Evolutionary conservation across 441 rosid species (phyloP).

Genomic region (Geranium incanum): DNA sequence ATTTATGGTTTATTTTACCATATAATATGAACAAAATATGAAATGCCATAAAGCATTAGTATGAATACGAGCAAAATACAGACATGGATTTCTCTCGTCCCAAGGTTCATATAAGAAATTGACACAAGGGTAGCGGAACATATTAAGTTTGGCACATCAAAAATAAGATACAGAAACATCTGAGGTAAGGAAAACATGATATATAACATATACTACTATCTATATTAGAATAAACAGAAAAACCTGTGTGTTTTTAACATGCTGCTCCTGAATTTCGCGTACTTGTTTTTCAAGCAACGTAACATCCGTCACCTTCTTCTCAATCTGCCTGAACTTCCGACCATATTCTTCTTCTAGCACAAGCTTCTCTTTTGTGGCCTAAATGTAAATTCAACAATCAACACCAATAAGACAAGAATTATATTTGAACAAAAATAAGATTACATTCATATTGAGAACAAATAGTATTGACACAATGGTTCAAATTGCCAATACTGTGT

Average conservation of each 20-base stretch:
- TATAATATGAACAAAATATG: background rate
- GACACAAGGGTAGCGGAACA: background rate
- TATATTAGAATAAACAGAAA: constrained; percentile 14
- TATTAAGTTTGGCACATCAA: background rate
- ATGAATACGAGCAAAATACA: constrained; percentile 1
- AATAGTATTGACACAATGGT: constrained; percentile 3
- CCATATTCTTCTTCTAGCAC: constrained; percentile 51
- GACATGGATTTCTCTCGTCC: background rate
- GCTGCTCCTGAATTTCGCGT: constrained; percentile 64
- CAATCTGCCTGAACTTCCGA: constrained; percentile 34
- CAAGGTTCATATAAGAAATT: background rate
- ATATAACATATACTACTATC: background rate
- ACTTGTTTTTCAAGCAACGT: constrained; percentile 57
- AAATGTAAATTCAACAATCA: constrained; percentile 21
- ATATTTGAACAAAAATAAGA: constrained; percentile 1
- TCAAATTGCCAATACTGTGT: background rate
- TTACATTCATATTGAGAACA: constrained; percentile 8
- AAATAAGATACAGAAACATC: background rate
- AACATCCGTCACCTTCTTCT: constrained; percentile 40
- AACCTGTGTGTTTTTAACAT: constrained; percentile 76
- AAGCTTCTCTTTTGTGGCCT: constrained; percentile 67
- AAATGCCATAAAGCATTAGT: background rate
- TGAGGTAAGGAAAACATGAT: background rate
- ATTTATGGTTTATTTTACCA: constrained; percentile 3
- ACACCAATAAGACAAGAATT: constrained; percentile 2